Evolutionary conservation across 1,139 yeast genomes (phyloP).

Genomic region (Sugiyamaella pinicola): DNA sequence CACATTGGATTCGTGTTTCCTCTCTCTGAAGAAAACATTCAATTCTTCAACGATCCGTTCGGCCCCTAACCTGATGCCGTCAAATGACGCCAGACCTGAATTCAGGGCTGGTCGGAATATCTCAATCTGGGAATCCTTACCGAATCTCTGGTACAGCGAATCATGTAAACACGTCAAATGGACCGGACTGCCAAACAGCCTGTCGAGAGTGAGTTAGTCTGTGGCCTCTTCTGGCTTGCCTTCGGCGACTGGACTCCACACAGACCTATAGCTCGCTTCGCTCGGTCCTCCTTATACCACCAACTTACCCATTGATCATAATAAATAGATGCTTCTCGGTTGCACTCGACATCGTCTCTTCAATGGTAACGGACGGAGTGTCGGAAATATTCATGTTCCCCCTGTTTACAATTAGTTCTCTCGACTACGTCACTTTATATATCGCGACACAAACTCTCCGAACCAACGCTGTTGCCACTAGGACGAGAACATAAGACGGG

Average conservation of each 20-base stretch:
- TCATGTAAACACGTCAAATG: constrained; percentile 67
- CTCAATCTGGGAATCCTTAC: constrained; percentile 47
- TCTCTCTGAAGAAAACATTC: constrained; percentile 21
- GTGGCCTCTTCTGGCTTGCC: not conserved
- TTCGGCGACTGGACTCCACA: not conserved
- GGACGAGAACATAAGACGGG: too few relatives aligned
- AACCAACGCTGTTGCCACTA: too few relatives aligned
- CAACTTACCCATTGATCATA: constrained; percentile 70
- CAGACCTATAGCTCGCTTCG: too few relatives aligned
- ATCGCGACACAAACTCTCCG: too few relatives aligned
- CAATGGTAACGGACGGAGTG: too few relatives aligned
- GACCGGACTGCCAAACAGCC: constrained; percentile 79
- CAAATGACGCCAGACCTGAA: constrained; percentile 76
- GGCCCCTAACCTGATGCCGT: constrained; percentile 76
- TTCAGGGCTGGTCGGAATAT: constrained; percentile 71
- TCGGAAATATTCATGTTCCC: too few relatives aligned
- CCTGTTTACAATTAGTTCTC: too few relatives aligned
- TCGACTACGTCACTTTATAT: too few relatives aligned
- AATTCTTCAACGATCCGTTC: constrained; percentile 67
- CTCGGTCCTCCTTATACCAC: too few relatives aligned
- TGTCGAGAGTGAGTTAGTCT: constrained; percentile 23
- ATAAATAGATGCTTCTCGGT: constrained; percentile 61
- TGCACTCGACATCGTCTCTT: constrained; percentile 4
- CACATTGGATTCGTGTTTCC: constrained; percentile 23
- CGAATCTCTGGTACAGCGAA: constrained; percentile 48